phyloP scores from a whole-genome alignment of 805 yeast genomes.

The Saccharomycopsis capsularis region DNA sequence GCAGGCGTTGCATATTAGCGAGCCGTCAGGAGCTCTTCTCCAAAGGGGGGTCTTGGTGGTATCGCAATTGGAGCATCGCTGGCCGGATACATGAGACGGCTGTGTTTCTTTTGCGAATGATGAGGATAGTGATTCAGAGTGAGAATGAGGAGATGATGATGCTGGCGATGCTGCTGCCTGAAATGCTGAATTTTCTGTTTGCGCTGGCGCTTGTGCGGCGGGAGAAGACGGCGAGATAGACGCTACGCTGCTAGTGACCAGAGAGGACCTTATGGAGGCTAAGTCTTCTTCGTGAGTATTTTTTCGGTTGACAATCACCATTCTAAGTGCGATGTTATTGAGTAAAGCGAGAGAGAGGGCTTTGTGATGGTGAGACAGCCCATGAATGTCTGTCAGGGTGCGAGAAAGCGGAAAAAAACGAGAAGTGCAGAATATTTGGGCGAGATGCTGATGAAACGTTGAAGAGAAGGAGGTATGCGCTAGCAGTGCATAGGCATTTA shows the following conservation, averaged over 20 bases:
- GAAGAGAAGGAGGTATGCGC: too few species aligned
- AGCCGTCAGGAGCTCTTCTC: constrained; percentile 53
- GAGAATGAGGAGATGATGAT: neutral
- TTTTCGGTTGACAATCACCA: neutral
- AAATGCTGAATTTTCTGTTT: neutral
- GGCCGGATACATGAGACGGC: constrained; percentile 26
- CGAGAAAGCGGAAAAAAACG: neutral
- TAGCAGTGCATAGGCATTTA: too few species aligned
- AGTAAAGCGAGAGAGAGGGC: neutral
- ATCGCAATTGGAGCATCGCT: constrained; percentile 47
- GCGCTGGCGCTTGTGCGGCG: neutral
- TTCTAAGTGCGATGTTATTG: too few species aligned
- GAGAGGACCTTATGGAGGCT: neutral
- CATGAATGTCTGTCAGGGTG: neutral
- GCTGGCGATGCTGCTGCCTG: neutral
- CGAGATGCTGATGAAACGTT: too few species aligned
- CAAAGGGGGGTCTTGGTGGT: constrained; percentile 52
- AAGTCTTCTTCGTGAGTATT: neutral
- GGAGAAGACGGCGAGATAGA: neutral
- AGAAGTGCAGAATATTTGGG: neutral
- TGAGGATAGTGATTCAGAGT: neutral
- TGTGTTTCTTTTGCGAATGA: neutral
- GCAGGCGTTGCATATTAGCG: constrained; percentile 52
- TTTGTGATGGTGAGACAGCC: neutral
- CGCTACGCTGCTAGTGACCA: neutral